Base-by-base conservation (phyloP, 768 basidiomycete species). In the Suillus tomentosus region DNA sequence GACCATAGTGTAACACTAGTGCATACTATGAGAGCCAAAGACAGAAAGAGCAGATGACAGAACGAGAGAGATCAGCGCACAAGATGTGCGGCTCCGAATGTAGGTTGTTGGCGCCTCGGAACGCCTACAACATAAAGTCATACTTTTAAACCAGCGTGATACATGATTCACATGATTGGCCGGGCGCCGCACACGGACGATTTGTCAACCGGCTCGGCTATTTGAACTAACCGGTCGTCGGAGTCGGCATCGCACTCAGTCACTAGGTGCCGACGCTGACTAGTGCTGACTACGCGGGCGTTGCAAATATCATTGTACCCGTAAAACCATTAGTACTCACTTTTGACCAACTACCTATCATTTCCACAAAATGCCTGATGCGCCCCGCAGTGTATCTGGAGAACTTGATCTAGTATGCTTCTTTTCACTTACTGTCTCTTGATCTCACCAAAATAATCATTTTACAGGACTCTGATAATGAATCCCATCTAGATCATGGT, bases 381-480 rank as follows among this genome's bases (percentile, higher is more conserved):
- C 75, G 71, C 77, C 79, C 50, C 88, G 89, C 68, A 91, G 89
- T 71, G 75, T 85, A 15, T 91, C 89, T 36, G 82, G 79, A 62
- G 88, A 89, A 61, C 63, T 82, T 66, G 89, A 90, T 72, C 81
- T 84, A 5, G 74, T 75, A 62, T 45, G 75, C 62, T 31, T 45
- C 37, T 59, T 62, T 60, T 60, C 55, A 67, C 54, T 39, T 45
- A 63, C 64, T 60, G 63, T 66, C 63, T 62, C 64, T 62, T 63
- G 24, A 64, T 67, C 22, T 68, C 42, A 62, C 61, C 62, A 48
- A 31, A 31, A 65, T 62, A 3, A 36, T 61, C 15, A 2, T 64
- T 47, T 50, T 31, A 13, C 65, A 89, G 84, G 87, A 91, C 66
- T 90, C 89, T n/a, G 91, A 92, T 66, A 71, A 79, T 43, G 89